Percentiles rank a stretch among this genome's conserved stretches.
These are phyloP conservation scores for Pharnaceum exiguum DNA, from an alignment of 148 eudicot genomes.

Conservation along the genomic window DNA sequence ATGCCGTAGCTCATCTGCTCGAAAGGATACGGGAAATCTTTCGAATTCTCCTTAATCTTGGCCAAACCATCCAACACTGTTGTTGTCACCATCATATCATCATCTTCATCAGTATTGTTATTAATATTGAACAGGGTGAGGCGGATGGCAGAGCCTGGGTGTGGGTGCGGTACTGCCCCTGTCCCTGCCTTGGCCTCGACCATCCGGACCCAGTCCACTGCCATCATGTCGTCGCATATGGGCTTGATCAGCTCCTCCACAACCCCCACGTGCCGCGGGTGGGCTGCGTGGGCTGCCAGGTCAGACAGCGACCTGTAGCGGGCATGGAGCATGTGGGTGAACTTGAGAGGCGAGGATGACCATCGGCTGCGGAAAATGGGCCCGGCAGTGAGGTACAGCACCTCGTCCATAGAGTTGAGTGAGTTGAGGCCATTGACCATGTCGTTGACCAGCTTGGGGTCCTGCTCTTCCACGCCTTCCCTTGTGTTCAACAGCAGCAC, in stretches of 20 bases:
- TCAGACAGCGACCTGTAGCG: conserved; percentile 16
- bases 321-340: conserved; percentile 39
- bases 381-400: conserved; percentile 27
- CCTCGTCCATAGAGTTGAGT: conserved; percentile 16
- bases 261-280: conserved; percentile 8
- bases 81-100: background rate
- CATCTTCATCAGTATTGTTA: background rate
- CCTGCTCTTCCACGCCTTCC: conserved; percentile 7
- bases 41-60: conserved; percentile 8
- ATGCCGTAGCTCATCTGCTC: conserved; percentile 27
- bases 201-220: conserved; percentile 18
- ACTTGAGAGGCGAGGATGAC: conserved; percentile 12
- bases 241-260: conserved; percentile 11
- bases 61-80: conserved; percentile 15
- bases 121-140: conserved; percentile 13
- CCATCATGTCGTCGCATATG: conserved; percentile 15
- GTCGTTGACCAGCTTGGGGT: conserved; percentile 19
- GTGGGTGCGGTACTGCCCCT: conserved; percentile 13
- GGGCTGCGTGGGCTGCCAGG: conserved; percentile 5
- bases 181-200: too few relatives aligned
- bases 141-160: conserved; percentile 28
- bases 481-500: conserved; percentile 31
- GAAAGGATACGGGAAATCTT: conserved; percentile 1
- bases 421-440: conserved; percentile 15
- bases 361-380: conserved; percentile 32